Conservation (phyloP, 805 yeast species). For the Dipodascopsis tothii region DNA sequence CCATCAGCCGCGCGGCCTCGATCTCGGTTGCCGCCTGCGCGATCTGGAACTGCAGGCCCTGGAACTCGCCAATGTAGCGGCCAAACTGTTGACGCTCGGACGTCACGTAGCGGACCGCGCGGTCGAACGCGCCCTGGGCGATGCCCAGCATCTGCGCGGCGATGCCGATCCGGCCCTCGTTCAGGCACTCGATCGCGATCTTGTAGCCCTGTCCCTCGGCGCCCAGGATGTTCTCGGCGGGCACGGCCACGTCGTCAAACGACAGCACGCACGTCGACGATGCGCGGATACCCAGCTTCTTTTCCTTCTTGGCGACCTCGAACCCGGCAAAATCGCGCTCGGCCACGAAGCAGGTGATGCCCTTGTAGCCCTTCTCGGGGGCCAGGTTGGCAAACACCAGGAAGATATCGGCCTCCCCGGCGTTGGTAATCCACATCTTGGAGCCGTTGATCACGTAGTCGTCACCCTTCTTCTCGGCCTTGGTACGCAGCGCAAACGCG, state of each 20-base stretch:
- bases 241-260: constrained; percentile 37
- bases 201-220: constrained; percentile 41
- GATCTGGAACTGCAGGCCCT: constrained; percentile 42
- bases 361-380: constrained; percentile 38
- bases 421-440: constrained; percentile 43
- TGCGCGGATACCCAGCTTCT: constrained; percentile 40
- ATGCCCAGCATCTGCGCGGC: constrained; percentile 42
- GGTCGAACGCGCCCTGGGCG: constrained; percentile 39
- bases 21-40: constrained; percentile 40
- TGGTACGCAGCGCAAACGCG: constrained; percentile 38
- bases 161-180: constrained; percentile 42
- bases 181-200: constrained; percentile 39
- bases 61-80: constrained; percentile 37
- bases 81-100: constrained; percentile 40
- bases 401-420: constrained; percentile 38
- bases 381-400: constrained; percentile 38
- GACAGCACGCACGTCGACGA: constrained; percentile 38
- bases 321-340: constrained; percentile 36
- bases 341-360: constrained; percentile 39
- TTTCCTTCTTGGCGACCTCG: constrained; percentile 38
- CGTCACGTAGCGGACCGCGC: constrained; percentile 35
- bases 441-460: constrained; percentile 37
- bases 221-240: constrained; percentile 38
- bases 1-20: constrained; percentile 38
- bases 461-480: constrained; percentile 34